phyloP scores from a whole-genome alignment of 805 yeast species.

The Tetrapisispora taiwanensis region DNA sequence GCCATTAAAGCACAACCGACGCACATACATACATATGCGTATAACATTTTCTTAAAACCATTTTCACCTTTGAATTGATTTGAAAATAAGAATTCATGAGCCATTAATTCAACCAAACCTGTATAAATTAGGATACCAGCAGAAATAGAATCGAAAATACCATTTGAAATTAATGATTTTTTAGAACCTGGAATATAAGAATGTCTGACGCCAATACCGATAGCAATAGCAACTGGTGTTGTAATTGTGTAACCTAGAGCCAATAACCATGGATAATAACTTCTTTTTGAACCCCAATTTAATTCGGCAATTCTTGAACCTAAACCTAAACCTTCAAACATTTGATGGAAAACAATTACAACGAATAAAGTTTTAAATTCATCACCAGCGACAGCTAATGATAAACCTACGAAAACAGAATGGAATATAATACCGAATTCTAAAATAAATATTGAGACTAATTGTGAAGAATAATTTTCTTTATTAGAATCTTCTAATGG shows the following conservation, averaged over 20 bases:
- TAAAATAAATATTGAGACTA: constrained; percentile 45
- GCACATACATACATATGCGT: constrained; percentile 35
- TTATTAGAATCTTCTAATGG: constrained; percentile 14
- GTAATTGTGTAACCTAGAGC: constrained; percentile 43
- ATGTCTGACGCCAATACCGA: constrained; percentile 66
- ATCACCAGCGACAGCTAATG: constrained; percentile 68
- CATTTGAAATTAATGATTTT: constrained; percentile 53
- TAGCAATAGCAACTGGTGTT: constrained; percentile 68
- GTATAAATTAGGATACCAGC: constrained; percentile 72
- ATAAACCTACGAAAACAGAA: constrained; percentile 70
- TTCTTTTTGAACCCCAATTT: constrained; percentile 37
- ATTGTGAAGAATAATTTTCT: constrained; percentile 46
- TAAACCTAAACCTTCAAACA: constrained; percentile 79
- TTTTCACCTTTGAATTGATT: constrained; percentile 53
- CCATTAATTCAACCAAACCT: constrained; percentile 70
- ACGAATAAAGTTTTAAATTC: constrained; percentile 64
- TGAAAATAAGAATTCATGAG: constrained; percentile 54
- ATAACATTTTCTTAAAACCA: constrained; percentile 41
- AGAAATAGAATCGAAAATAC: constrained; percentile 65
- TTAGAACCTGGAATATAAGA: constrained; percentile 50
- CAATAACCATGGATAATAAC: constrained; percentile 49
- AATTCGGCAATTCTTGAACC: constrained; percentile 65
- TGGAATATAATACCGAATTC: constrained; percentile 80
- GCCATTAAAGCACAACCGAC: constrained; percentile 67
- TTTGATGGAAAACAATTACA: constrained; percentile 65